Base-by-base conservation (phyloP, 2,329 filamentous ascomycete genomes). In the Phyllachora maydis region DNA sequence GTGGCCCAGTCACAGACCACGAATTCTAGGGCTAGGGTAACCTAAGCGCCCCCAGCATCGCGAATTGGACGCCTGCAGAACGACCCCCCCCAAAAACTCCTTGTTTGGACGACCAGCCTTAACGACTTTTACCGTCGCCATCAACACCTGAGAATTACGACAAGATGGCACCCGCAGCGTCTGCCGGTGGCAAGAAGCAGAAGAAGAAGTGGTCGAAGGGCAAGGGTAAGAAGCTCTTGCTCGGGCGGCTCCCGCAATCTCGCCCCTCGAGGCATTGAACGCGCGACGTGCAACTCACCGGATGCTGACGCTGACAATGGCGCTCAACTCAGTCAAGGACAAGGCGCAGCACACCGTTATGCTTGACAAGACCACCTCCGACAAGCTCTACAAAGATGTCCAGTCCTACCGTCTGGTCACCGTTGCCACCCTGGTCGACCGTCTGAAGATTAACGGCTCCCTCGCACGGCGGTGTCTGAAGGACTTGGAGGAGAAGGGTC, bases 351-450 rank as follows among this genome's bases (percentile, higher is more conserved):
- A 98, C 72, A 79, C 78, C 58, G 88, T 98, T 59, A 68, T 95
- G 52, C 81, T 98, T 62, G 88, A 98, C 69, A 98, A 98, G 74
- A 52, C 65, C 60, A 92, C 76, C 51, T 77, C 76, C 42, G 88
- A 98, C 63, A 92, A 90, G 69, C 82, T 98, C 57, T 77, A 92
- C 70, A 98, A 98, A 70, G 88, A 98, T 71, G 90, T 98, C 47
- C 88, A 95, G 62, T 93, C 88, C 37, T 98, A 95, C 77, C 82
- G 88, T 52, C 82, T 98, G 56, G 82, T 98, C 63, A 95, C 88
- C 52, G 77, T 95, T 48, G 83, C 88, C 48, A 85, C 81, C 46
- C 82, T 98, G 49, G 88, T 98, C 70, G 88, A 98, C 63, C 74
- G 88, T 59, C 72, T 98, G 59, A 98, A 98, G 82, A 90, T 98